Percentiles rank a stretch among this genome's conserved stretches.
phyloP scores from a whole-genome alignment of 495 filamentous ascomycete genomes.

The Penicillium tannophilum region DNA sequence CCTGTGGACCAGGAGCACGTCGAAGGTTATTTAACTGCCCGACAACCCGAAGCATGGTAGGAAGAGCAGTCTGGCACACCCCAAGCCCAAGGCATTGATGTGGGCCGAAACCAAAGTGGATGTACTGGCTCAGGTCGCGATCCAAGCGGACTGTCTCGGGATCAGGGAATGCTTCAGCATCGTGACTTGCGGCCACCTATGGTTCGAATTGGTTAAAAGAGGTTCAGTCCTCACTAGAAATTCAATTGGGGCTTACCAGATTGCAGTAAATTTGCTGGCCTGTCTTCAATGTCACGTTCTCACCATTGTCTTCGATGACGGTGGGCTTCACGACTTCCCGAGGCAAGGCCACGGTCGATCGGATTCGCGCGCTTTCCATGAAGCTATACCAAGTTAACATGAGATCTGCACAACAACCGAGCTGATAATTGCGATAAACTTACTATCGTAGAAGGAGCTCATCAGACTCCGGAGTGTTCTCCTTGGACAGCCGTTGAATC shows the following conservation, averaged over 20 bases:
- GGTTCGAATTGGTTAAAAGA: neutral
- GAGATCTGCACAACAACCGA: neutral
- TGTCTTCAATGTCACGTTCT: conserved; percentile 44
- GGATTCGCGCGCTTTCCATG: conserved; percentile 63
- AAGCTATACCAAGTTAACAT: conserved; percentile 39
- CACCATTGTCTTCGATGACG: conserved; percentile 43
- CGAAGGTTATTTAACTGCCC: conserved; percentile 58
- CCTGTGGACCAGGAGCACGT: conserved; percentile 65
- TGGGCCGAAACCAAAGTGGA: conserved; percentile 63
- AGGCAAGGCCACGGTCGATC: conserved; percentile 55
- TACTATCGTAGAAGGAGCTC: conserved; percentile 49
- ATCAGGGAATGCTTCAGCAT: conserved; percentile 64
- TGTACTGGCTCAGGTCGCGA: conserved; percentile 63
- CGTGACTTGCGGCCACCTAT: conserved; percentile 53
- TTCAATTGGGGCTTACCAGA: conserved; percentile 34
- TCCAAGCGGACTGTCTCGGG: conserved; percentile 63
- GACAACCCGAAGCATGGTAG: conserved; percentile 61
- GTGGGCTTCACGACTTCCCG: conserved; percentile 46
- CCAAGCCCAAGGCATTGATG: conserved; percentile 61
- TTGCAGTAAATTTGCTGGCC: conserved; percentile 54
- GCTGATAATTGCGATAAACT: conserved; percentile 16
- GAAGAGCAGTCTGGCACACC: conserved; percentile 59
- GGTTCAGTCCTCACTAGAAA: neutral
- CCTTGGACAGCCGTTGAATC: conserved; percentile 56
- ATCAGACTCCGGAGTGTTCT: conserved; percentile 47